A percentile compares a stretch with the other conserved stretches of the same genome.
These are phyloP conservation scores for Leccinum pallidistipes DNA, from an alignment of 1,284 basidiomycete genomes.

Conservation along the genomic window DNA sequence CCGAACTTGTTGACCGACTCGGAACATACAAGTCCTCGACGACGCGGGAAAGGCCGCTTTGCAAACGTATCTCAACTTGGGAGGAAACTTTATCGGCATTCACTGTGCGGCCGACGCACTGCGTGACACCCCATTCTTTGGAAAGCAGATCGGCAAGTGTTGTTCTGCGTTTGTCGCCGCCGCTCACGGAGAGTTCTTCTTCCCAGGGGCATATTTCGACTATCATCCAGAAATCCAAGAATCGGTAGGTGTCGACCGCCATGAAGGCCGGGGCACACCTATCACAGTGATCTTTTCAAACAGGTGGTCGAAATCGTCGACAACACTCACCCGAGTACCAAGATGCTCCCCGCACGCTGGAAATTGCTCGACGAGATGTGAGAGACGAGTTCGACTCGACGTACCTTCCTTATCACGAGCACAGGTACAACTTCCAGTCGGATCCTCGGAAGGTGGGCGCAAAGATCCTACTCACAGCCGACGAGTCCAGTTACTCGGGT, in stretches of 20 bases:
- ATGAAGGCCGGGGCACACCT: not conserved
- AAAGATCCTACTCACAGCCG: slow-evolving; percentile 53
- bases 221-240: slow-evolving; percentile 64
- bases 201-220: slow-evolving; percentile 59
- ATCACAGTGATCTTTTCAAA: not conserved
- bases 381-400: not conserved
- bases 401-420: not conserved
- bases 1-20: no score
- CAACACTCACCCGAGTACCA: slow-evolving; percentile 57
- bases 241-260: slow-evolving; percentile 37
- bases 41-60: slow-evolving; percentile 54
- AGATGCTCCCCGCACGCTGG: slow-evolving; percentile 55
- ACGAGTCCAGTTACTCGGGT: slow-evolving; percentile 34
- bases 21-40: slow-evolving; percentile 60
- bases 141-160: slow-evolving; percentile 37
- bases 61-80: slow-evolving; percentile 58
- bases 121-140: slow-evolving; percentile 66
- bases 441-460: slow-evolving; percentile 61
- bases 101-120: slow-evolving; percentile 73
- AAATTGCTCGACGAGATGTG: slow-evolving; percentile 52
- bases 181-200: slow-evolving; percentile 11
- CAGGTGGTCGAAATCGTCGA: slow-evolving; percentile 55
- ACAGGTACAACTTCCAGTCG: slow-evolving; percentile 64
- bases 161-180: not conserved
- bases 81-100: slow-evolving; percentile 70